Conservation (phyloP, 2,329 filamentous ascomycete genomes). For the Trichoderma sp. region DNA sequence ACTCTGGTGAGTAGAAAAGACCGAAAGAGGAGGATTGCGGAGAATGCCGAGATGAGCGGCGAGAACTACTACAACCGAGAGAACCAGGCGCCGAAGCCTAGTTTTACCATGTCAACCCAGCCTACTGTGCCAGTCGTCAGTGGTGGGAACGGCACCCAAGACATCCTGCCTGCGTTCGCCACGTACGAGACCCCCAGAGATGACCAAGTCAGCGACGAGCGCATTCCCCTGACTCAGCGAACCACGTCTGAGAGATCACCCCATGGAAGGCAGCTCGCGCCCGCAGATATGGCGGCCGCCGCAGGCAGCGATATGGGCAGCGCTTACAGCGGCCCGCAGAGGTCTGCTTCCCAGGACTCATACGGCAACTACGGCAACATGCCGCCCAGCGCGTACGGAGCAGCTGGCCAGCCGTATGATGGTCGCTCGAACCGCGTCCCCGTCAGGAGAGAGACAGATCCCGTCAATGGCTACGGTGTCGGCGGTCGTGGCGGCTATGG, state of each 20-base stretch:
- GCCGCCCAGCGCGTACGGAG: slow-evolving; percentile 50
- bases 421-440: slow-evolving; percentile 54
- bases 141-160: slow-evolving; percentile 53
- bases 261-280: slow-evolving; percentile 47
- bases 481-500: slow-evolving; percentile 48
- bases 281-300: slow-evolving; percentile 44
- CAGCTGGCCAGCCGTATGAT: slow-evolving; percentile 52
- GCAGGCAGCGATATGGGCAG: slow-evolving; percentile 2
- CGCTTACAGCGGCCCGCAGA: slow-evolving; percentile 42
- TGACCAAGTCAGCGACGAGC: slow-evolving; percentile 67
- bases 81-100: slow-evolving; percentile 54
- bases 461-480: slow-evolving; percentile 47
- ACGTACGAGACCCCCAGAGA: slow-evolving; percentile 69
- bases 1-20: slow-evolving; percentile 90
- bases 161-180: slow-evolving; percentile 59
- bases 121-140: slow-evolving; percentile 62
- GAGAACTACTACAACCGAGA: slow-evolving; percentile 84
- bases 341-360: slow-evolving; percentile 58
- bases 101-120: slow-evolving; percentile 50
- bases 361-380: slow-evolving; percentile 62
- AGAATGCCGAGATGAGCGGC: slow-evolving; percentile 97
- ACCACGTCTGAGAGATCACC: slow-evolving; percentile 63
- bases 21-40: slow-evolving; percentile 85
- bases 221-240: slow-evolving; percentile 67
- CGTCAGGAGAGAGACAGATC: slow-evolving; percentile 49